phyloP scores from a whole-genome alignment of 192 early-diverging fungal species.

The Jimgerdemannia flammicorona region DNA sequence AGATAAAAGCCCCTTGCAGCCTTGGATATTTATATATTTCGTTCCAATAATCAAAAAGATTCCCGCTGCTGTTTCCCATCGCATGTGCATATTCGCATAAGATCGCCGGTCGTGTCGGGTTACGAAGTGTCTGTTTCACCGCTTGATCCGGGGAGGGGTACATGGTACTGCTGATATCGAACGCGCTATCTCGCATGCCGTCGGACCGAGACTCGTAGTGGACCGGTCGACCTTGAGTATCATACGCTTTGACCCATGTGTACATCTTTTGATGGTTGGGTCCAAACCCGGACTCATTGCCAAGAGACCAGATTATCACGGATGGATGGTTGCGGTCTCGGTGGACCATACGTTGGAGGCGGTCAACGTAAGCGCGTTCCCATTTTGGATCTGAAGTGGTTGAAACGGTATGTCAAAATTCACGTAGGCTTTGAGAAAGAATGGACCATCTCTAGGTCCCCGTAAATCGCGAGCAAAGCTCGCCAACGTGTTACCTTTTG shows the following conservation, averaged over 20 bases:
- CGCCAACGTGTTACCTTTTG: not conserved
- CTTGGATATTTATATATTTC: conserved; percentile 6
- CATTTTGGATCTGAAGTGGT: not conserved
- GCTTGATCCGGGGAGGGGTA: conserved; percentile 11
- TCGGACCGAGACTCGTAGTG: conserved; percentile 9
- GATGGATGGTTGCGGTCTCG: conserved; percentile 11
- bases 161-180: conserved; percentile 14
- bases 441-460: no score
- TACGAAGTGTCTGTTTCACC: conserved; percentile 2
- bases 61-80: conserved; percentile 14
- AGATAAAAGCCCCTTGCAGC: conserved; percentile 9
- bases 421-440: no score
- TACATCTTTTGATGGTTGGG: conserved; percentile 11
- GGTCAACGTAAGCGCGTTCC: conserved; percentile 6
- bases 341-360: conserved; percentile 8
- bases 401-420: not conserved
- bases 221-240: conserved; percentile 1
- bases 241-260: conserved; percentile 8
- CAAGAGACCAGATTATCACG: conserved; percentile 11
- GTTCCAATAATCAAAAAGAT: conserved; percentile 7
- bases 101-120: conserved; percentile 4
- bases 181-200: not conserved
- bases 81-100: conserved; percentile 13
- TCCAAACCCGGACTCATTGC: conserved; percentile 12
- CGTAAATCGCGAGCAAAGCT: no score